phyloP scores from a whole-genome alignment of 257 asterid genomes.

The Solanum virginianum region DNA sequence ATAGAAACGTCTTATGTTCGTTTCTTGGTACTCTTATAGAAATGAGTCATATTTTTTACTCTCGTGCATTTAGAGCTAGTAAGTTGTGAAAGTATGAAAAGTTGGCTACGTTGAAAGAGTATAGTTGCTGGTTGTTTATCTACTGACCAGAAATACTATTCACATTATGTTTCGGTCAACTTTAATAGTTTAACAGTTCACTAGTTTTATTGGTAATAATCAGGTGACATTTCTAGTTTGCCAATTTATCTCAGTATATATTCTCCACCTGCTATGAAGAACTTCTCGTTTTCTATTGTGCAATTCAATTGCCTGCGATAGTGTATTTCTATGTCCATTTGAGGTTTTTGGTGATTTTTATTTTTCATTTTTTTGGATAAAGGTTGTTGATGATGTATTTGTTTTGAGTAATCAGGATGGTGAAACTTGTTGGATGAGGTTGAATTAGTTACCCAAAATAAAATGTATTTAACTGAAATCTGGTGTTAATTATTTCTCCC shows the following conservation, averaged over 20 bases:
- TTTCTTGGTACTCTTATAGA: too few species aligned
- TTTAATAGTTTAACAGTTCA: too few species aligned
- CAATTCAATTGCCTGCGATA: not conserved
- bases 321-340: not conserved
- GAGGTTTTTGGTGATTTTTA: not conserved
- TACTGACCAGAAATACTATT: too few species aligned
- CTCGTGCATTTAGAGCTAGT: too few species aligned
- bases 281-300: not conserved
- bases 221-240: conserved; percentile 54
- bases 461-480: not conserved
- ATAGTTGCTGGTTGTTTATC: too few species aligned
- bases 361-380: not conserved
- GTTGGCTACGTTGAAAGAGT: too few species aligned
- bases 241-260: conserved; percentile 66
- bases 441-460: not conserved
- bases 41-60: too few species aligned
- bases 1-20: too few species aligned
- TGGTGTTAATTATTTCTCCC: not conserved
- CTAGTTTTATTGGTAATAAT: too few species aligned
- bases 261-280: conserved; percentile 53
- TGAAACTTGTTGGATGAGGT: not conserved
- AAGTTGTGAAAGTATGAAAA: too few species aligned
- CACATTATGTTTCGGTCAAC: too few species aligned
- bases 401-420: not conserved
- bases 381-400: not conserved